Evolutionary conservation across 495 filamentous ascomycete species (phyloP).

Genomic region (Tuber melanosporum): DNA sequence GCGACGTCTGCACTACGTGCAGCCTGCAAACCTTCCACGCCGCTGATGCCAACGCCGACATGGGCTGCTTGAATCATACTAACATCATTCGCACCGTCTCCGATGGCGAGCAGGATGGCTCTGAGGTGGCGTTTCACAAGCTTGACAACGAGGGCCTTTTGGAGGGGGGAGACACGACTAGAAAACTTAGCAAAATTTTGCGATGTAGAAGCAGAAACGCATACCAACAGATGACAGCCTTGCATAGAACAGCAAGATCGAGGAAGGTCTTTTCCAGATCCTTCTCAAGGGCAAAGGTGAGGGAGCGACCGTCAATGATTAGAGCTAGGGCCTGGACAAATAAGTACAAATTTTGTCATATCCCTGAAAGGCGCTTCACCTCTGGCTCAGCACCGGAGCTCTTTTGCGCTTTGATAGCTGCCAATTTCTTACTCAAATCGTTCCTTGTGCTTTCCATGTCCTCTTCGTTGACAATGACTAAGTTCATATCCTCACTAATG

Average conservation of each 20-base stretch:
- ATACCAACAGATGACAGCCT: slow-evolving; percentile 94
- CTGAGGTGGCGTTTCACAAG: slow-evolving; percentile 94
- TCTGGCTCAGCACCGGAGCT: slow-evolving; percentile 70
- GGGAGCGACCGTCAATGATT: slow-evolving; percentile 92
- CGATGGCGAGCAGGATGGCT: slow-evolving; percentile 87
- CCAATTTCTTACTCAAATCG: slow-evolving; percentile 85
- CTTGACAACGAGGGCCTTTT: slow-evolving; percentile 97
- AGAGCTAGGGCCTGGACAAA: slow-evolving; percentile 60
- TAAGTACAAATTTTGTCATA: slow-evolving; percentile 10
- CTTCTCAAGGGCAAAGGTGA: slow-evolving; percentile 89
- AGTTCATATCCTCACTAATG: slow-evolving; percentile 96
- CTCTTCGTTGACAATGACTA: slow-evolving; percentile 94
- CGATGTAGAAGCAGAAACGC: slow-evolving; percentile 21
- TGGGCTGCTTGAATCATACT: slow-evolving; percentile 99
- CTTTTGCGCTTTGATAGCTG: slow-evolving; percentile 70
- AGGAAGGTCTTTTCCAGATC: slow-evolving; percentile 90
- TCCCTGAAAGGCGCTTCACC: slow-evolving; percentile 5
- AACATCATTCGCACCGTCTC: slow-evolving; percentile 97
- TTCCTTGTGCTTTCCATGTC: slow-evolving; percentile 64
- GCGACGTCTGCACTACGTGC: slow-evolving; percentile 92
- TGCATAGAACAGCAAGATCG: slow-evolving; percentile 90
- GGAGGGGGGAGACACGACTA: slow-evolving; percentile 92
- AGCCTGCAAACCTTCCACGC: slow-evolving; percentile 96
- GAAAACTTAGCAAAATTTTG: slow-evolving; percentile 10
- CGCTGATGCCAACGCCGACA: slow-evolving; percentile 96